Base-by-base conservation (phyloP, 345 rosid species). In the Citrus cavaleriei region DNA sequence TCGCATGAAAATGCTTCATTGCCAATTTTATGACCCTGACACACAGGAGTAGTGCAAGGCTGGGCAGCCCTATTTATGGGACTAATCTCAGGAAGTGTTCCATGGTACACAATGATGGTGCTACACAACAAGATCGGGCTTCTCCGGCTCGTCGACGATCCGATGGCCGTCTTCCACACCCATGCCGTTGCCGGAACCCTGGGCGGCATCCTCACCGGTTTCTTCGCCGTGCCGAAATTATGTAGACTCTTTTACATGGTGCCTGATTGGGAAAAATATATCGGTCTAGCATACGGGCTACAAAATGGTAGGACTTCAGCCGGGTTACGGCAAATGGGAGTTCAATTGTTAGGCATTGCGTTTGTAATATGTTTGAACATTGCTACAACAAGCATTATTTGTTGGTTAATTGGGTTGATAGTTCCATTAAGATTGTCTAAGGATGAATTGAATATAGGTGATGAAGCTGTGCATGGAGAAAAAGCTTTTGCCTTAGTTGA, bases 11-110 rank as follows among this genome's bases (percentile, higher is more conserved):
- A 10, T 42, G 49, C 14, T 42, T 42, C 0, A 12, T 42, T 42
- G 49, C 49, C 49, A 42, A 42, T 12, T 42, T 42, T 42, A 3
- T 10, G 49, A 42, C 49, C 16, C 49, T 42, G 3, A 42, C 49
- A 27, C 22, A 35, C 79, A 83, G 87, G 91, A 5, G 88, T 87
- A 5, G 89, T 89, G 64, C 89, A 88, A 62, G 80, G 87, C 1
- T 91, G 90, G 92, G 88, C 87, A 19, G 90, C 90, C 1, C 75
- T 86, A 5, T 16, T 83, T 6, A 88, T 81, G 88, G 88, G 90
- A 5, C 18, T 77, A 7, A 22, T 80, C 24, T 87, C 90, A 9
- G 88, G 91, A 68, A 78, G 85, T 14, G 46, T 88, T 22, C 89
- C 91, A 9, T 83, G 91, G 92, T 85, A 80, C 84, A 86, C 85